Percentiles rank a stretch among this genome's conserved stretches.
Evolutionary conservation across 2,329 filamentous ascomycete species (phyloP).

Genomic region (Setomelanomma holmii): DNA sequence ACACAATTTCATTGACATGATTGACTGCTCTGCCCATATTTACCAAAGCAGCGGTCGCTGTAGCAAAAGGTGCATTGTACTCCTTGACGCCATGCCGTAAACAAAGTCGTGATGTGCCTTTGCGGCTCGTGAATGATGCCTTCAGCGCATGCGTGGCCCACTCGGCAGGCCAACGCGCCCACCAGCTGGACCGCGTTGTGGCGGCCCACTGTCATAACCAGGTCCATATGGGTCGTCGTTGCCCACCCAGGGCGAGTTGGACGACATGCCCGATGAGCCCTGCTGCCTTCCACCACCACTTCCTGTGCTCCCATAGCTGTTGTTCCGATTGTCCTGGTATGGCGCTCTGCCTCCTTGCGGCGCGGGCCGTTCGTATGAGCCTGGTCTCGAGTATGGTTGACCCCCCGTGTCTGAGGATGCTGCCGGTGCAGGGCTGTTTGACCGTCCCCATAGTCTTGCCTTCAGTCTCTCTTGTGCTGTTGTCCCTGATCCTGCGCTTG

Average conservation of each 20-base stretch:
- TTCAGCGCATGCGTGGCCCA: slow-evolving; percentile 47
- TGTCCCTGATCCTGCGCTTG: slow-evolving; percentile 52
- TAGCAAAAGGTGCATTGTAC: background rate
- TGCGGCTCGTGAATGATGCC: background rate
- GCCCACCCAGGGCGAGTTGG: slow-evolving; percentile 43
- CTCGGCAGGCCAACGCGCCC: slow-evolving; percentile 48
- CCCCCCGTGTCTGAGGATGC: slow-evolving; percentile 26
- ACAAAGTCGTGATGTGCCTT: background rate
- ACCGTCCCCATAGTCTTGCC: slow-evolving; percentile 75
- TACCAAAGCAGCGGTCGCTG: background rate
- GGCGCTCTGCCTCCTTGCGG: slow-evolving; percentile 26
- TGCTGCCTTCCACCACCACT: slow-evolving; percentile 38
- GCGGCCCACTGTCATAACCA: slow-evolving; percentile 31
- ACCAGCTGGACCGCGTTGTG: slow-evolving; percentile 34
- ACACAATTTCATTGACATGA: too few species aligned
- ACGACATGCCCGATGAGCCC: slow-evolving; percentile 34
- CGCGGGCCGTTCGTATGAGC: slow-evolving; percentile 36
- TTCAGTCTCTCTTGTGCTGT: slow-evolving; percentile 84
- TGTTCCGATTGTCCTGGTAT: slow-evolving; percentile 43
- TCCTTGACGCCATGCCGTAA: slow-evolving; percentile 4
- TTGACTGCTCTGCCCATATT: background rate
- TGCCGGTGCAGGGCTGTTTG: slow-evolving; percentile 60
- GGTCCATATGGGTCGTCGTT: slow-evolving; percentile 43
- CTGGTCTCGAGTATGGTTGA: slow-evolving; percentile 15
- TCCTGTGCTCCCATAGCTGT: slow-evolving; percentile 37